Base-by-base conservation (phyloP, 768 basidiomycete genomes). In the Agaricus subrufescens region DNA sequence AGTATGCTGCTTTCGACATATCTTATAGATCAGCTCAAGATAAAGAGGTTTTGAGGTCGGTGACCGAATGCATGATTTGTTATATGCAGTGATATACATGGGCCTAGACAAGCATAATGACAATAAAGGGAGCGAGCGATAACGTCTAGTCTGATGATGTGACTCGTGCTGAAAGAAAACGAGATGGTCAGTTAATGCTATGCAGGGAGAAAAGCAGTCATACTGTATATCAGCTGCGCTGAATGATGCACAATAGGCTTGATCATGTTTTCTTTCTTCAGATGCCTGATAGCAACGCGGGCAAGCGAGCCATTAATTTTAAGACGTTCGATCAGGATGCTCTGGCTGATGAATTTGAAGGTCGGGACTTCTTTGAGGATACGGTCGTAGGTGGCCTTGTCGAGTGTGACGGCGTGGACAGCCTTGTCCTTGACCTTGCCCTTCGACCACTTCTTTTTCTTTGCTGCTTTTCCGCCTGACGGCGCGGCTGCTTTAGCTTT, bases 361-460 rank as follows among this genome's bases (percentile, higher is more conserved):
- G 95, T 94, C 46, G 97, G 97, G 74, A 92, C 93, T 75, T 98
- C 95, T 84, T 98, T 98, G 69, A 96, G 72, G 80, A 97, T 94
- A 68, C 91, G 90, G 78, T 94, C 92, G 75, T 74, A 96, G 65
- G 88, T 90, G 54, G 86, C 63, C 81, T 98, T 96, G 82, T 98
- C 96, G 68, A 96, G 86, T 64, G 86, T 79, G 74, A 98, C 94
- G 66, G 92, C 83, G 84, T 98, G 95, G 70, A 91, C 87, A 68
- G 96, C 93, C 87, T 98, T 99, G 80, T 99, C 97, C 89, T 99
- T 99, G 75, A 99, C 97, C 80, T 98, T 98, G 72, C 97, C 97
- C 84, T 98, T 98, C 66, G 93, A 97, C 95, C 95, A 98, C 85
- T 98, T 98, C 92, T 98, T 98, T 85, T 98, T 98, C 85, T 98